A percentile compares a stretch with the other conserved stretches of the same genome.
Conservation (phyloP, 1,284 basidiomycete genomes). For the Kalmanozyma brasiliensis region DNA sequence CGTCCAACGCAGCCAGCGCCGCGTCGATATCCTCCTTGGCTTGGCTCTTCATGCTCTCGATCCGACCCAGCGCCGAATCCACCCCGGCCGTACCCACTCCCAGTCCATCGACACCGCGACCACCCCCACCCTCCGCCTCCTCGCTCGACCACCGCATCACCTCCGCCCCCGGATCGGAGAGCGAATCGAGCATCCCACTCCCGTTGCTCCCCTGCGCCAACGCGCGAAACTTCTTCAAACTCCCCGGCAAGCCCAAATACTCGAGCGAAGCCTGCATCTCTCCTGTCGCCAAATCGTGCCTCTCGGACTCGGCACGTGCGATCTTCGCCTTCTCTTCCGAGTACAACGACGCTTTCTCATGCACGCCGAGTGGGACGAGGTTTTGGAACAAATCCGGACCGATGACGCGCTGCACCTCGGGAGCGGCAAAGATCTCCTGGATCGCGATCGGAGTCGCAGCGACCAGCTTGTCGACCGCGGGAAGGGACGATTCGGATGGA, state of each 20-base stretch:
- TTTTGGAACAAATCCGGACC: constrained; percentile 89
- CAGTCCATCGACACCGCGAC: constrained; percentile 75
- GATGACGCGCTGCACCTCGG: constrained; percentile 93
- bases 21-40: constrained; percentile 45
- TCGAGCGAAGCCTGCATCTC: constrained; percentile 85
- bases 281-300: constrained; percentile 82
- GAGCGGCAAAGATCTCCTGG: constrained; percentile 89
- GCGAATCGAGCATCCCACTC: constrained; percentile 68
- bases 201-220: constrained; percentile 75
- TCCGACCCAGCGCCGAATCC: constrained; percentile 41
- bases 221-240: constrained; percentile 79
- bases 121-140: constrained; percentile 74
- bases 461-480: constrained; percentile 80
- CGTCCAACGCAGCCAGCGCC: constrained; percentile 53
- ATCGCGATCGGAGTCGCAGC: constrained; percentile 86
- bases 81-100: constrained; percentile 52
- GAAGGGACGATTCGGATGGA: constrained; percentile 81
- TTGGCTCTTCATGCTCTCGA: constrained; percentile 46
- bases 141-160: constrained; percentile 80
- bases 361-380: constrained; percentile 91
- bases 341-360: constrained; percentile 94
- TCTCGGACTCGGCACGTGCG: constrained; percentile 87
- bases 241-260: constrained; percentile 81
- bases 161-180: constrained; percentile 76
- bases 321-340: constrained; percentile 99